Evolutionary conservation across 768 basidiomycete species (phyloP), one percentile per base, ranked within the genome.

Genomic region (Russula foetens): DNA sequence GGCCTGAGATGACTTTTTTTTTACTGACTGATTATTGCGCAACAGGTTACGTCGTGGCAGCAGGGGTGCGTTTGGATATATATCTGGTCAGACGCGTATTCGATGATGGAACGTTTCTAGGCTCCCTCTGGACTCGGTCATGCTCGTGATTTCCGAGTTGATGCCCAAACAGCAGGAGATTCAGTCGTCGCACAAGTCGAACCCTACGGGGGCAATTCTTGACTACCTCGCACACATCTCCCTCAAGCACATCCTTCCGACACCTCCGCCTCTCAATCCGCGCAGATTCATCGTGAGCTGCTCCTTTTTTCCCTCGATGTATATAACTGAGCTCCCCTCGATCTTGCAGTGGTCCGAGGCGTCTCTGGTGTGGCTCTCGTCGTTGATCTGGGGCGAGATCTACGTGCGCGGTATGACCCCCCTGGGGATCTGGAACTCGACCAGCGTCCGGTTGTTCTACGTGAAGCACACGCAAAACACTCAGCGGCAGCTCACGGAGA

Each of bases 341-440:
- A 59, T 11, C n/a, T n/a, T 33, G 9, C 58, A 95, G 91, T 97
- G 94, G 94, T 90, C 93, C 14, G 90, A 94, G 66, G 86, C 91
- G 1, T 94, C 92, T 2, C 78, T 89, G 60, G 81, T 94, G 19
- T 98, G 97, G 96, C 78, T 96, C 39, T 90, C 93, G 4, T 93
- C 91, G 1, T 75, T 98, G 55, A 85, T 95, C 23, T 99, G 96
- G 94, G 95, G 97, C 43, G 92, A 95, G 70, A 82, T 96, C 21
- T 99, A 95, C 69, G 88, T 97, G 23, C 86, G 88, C 49, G 89
- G 86, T 6, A 89, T 95, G 84, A 83, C 86, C 1, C 88, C 89
- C 1, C 76, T 93, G 24, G 91, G 90, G 14, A 84, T 95, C 45
- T 98, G 95, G 93, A 91, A 90, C 66, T 82, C 84, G 21, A 97